A percentile compares a stretch with the other conserved stretches of the same genome.
Evolutionary conservation across 2,329 filamentous ascomycete species (phyloP).

Genomic region (Penicillium sclerotigenum): DNA sequence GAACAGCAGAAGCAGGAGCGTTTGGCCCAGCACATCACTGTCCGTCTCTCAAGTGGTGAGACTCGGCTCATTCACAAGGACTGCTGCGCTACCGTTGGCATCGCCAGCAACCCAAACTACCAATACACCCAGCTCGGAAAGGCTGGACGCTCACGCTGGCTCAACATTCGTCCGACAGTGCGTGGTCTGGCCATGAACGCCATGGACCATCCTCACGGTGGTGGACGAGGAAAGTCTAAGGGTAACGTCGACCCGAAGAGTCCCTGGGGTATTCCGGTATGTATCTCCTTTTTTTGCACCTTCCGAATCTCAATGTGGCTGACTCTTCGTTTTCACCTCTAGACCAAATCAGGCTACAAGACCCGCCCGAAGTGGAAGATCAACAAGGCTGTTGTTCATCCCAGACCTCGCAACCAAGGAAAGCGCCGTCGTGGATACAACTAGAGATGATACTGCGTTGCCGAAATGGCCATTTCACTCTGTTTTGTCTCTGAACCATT

Average conservation of each 20-base stretch:
- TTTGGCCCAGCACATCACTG: slow-evolving; percentile 73
- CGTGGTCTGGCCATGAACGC: slow-evolving; percentile 99
- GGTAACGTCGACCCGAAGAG: slow-evolving; percentile 92
- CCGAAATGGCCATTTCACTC: slow-evolving; percentile 7
- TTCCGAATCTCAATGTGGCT: slow-evolving; percentile 3
- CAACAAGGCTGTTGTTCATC: slow-evolving; percentile 86
- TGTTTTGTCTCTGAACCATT: slow-evolving; percentile 7
- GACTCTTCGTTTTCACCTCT: slow-evolving; percentile 14
- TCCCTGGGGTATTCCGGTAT: slow-evolving; percentile 92
- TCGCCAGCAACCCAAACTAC: slow-evolving; percentile 89
- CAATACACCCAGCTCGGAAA: slow-evolving; percentile 91
- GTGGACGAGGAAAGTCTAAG: slow-evolving; percentile 99
- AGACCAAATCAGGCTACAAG: slow-evolving; percentile 69
- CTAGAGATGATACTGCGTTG: slow-evolving; percentile 24
- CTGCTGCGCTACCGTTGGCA: slow-evolving; percentile 89
- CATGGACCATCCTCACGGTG: slow-evolving; percentile 96
- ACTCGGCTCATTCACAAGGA: slow-evolving; percentile 84
- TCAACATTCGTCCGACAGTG: slow-evolving; percentile 91
- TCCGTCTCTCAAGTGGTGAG: slow-evolving; percentile 89
- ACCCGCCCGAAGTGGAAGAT: slow-evolving; percentile 82
- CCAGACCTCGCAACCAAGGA: slow-evolving; percentile 83
- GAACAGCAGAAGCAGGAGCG: slow-evolving; percentile 50
- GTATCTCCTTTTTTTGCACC: slow-evolving; percentile 38
- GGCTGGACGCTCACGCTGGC: slow-evolving; percentile 87
- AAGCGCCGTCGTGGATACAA: slow-evolving; percentile 71